Evolutionary conservation across 2,329 filamentous ascomycete species (phyloP).

Genomic region (Diaporthe ampelina): DNA sequence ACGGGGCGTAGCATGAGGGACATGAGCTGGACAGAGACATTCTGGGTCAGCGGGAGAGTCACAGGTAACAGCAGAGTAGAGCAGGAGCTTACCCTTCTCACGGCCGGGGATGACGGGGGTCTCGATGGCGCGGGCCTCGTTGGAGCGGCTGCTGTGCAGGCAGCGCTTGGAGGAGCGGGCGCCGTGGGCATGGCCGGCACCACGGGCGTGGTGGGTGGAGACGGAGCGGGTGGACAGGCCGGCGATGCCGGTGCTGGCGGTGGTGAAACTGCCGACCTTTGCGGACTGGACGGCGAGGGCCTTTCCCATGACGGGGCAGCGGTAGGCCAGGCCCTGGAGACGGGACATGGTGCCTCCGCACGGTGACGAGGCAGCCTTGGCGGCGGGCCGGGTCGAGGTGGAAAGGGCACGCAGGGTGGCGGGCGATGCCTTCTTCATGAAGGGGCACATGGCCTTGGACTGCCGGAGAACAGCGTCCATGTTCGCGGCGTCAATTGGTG

Average conservation of each 20-base stretch:
- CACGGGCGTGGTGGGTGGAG: slow-evolving; percentile 17
- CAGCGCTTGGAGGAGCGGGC: slow-evolving; percentile 69
- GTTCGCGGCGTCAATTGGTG: slow-evolving; percentile 43
- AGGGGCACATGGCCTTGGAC: slow-evolving; percentile 97
- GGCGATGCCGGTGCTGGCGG: slow-evolving; percentile 58
- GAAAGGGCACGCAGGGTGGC: slow-evolving; percentile 92
- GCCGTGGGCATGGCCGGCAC: slow-evolving; percentile 52
- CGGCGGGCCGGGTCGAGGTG: slow-evolving; percentile 74
- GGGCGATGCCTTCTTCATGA: slow-evolving; percentile 94
- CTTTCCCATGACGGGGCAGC: slow-evolving; percentile 99
- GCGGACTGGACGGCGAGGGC: slow-evolving; percentile 89
- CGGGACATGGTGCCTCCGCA: slow-evolving; percentile 97
- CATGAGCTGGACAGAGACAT: slow-evolving; percentile 49
- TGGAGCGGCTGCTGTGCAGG: slow-evolving; percentile 83
- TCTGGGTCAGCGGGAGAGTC: slow-evolving; percentile 36
- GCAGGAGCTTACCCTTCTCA: slow-evolving; percentile 63
- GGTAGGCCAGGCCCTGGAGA: slow-evolving; percentile 91
- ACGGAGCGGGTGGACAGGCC: slow-evolving; percentile 59
- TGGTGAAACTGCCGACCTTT: slow-evolving; percentile 61
- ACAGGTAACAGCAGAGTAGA: not conserved
- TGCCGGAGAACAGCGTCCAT: slow-evolving; percentile 98
- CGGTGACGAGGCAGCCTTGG: slow-evolving; percentile 70
- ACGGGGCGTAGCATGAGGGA: slow-evolving; percentile 51
- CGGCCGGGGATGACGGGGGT: slow-evolving; percentile 61
- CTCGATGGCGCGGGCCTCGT: slow-evolving; percentile 85